A percentile compares a stretch with the other conserved stretches of the same genome.
These are phyloP conservation scores for Podaxis sp. DNA, from an alignment of 768 basidiomycete species.

Conservation along the genomic window DNA sequence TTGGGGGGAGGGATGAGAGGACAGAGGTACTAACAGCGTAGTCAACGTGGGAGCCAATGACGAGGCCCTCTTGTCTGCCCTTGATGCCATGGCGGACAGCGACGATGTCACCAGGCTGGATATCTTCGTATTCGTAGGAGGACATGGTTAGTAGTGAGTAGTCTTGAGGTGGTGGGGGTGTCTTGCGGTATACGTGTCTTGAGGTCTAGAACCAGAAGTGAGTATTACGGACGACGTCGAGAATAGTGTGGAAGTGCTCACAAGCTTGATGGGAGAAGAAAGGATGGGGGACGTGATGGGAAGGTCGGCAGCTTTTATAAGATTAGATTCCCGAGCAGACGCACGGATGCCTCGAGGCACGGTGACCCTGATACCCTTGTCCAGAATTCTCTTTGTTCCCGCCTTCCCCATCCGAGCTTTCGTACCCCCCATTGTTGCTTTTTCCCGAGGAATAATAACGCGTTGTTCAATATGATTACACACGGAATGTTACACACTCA, in stretches of 20 bases:
- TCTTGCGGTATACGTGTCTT: neutral
- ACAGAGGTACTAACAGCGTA: slow-evolving; percentile 48
- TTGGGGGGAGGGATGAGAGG: neutral
- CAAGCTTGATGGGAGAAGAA: slow-evolving; percentile 19
- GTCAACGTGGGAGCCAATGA: slow-evolving; percentile 76
- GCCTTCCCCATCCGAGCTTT: neutral
- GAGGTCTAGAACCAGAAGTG: slow-evolving; percentile 9
- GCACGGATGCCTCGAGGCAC: slow-evolving; percentile 49
- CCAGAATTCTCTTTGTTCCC: slow-evolving; percentile 8
- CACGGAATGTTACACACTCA: neutral
- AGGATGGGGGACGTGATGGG: slow-evolving; percentile 20
- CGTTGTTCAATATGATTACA: neutral
- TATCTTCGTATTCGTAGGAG: slow-evolving; percentile 17
- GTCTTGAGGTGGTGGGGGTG: slow-evolving; percentile 9
- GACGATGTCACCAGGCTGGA: slow-evolving; percentile 81
- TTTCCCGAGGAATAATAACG: neutral
- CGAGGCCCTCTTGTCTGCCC: slow-evolving; percentile 76
- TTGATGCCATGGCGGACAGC: slow-evolving; percentile 63
- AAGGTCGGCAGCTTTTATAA: slow-evolving; percentile 22
- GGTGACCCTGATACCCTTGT: slow-evolving; percentile 19
- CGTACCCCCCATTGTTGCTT: slow-evolving; percentile 7
- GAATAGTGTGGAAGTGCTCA: neutral
- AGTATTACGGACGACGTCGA: slow-evolving; percentile 6
- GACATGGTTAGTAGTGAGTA: slow-evolving; percentile 17
- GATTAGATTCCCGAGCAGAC: slow-evolving; percentile 26